A percentile compares a stretch with the other conserved stretches of the same genome.
These are phyloP conservation scores for Dictyostelium intermedium DNA, from an alignment of 78 protist species.

Conservation along the genomic window DNA sequence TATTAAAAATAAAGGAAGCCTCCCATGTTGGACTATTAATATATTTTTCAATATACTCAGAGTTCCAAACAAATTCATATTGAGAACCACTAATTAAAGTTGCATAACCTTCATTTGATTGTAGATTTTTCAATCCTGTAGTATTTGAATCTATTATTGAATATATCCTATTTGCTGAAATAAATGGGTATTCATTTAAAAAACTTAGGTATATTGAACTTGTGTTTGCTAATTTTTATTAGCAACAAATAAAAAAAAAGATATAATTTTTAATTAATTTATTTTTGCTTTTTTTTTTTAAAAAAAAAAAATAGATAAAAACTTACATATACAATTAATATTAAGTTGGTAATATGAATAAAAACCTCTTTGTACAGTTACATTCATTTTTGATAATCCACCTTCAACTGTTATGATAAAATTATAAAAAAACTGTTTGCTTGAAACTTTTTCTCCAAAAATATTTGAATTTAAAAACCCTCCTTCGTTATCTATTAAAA, in stretches of 20 bases:
- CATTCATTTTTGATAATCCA: not conserved
- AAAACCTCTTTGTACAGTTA: not conserved
- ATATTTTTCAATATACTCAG: not conserved
- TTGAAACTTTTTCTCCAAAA: too few species aligned
- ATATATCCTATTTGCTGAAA: not conserved
- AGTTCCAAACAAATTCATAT: not conserved
- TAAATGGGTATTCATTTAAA: not conserved
- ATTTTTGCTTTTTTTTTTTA: too few species aligned
- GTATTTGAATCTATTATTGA: not conserved
- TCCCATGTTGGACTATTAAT: not conserved
- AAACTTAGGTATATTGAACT: too few species aligned
- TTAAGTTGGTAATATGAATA: not conserved
- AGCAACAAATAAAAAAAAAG: too few species aligned
- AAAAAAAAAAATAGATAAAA: too few species aligned
- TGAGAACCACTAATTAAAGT: not conserved
- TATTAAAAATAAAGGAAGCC: not conserved
- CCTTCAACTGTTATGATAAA: not conserved
- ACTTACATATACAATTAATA: not conserved
- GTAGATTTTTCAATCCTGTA: not conserved
- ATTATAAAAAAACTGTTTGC: not conserved
- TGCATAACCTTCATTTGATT: not conserved
- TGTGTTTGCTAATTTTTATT: too few species aligned
- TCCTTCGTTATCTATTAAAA: too few species aligned
- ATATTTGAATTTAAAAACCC: too few species aligned
- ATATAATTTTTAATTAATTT: too few species aligned